Conservation (phyloP, 1,139 yeast genomes). For the Yamadazyma atlantica region DNA sequence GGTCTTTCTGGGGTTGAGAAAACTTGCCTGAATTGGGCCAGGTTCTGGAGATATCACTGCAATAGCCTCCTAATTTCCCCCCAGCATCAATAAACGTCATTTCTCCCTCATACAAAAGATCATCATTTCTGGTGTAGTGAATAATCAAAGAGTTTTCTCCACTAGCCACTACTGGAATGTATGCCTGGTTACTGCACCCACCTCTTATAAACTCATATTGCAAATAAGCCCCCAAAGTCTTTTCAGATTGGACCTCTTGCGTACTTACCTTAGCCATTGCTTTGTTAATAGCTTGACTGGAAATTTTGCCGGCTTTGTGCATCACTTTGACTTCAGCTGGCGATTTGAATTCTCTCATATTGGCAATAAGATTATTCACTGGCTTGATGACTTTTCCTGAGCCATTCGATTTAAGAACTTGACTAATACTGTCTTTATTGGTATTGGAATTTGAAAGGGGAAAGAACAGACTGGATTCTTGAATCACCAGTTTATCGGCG, state of each 20-base stretch:
- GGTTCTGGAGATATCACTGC: slow-evolving; percentile 93
- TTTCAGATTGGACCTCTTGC: slow-evolving; percentile 61
- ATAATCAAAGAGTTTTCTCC: slow-evolving; percentile 85
- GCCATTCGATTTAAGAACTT: slow-evolving; percentile 12
- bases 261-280: slow-evolving; percentile 64
- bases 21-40: slow-evolving; percentile 87
- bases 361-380: slow-evolving; percentile 50
- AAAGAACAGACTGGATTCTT: slow-evolving; percentile 11
- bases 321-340: slow-evolving; percentile 72
- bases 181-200: slow-evolving; percentile 89
- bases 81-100: slow-evolving; percentile 94
- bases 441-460: slow-evolving; percentile 8
- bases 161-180: slow-evolving; percentile 95
- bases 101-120: slow-evolving; percentile 69
- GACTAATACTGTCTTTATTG: slow-evolving; percentile 10
- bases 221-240: slow-evolving; percentile 74
- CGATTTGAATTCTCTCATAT: slow-evolving; percentile 69
- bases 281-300: slow-evolving; percentile 78
- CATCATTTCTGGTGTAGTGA: slow-evolving; percentile 90
- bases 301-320: slow-evolving; percentile 80
- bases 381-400: slow-evolving; percentile 40
- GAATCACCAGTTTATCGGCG: slow-evolving; percentile 37
- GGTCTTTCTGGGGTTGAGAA: slow-evolving; percentile 73
- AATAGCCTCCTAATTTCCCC: slow-evolving; percentile 90
- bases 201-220: slow-evolving; percentile 81